phyloP scores from a whole-genome alignment of 768 basidiomycete species.

The Boletellus emodensis region DNA sequence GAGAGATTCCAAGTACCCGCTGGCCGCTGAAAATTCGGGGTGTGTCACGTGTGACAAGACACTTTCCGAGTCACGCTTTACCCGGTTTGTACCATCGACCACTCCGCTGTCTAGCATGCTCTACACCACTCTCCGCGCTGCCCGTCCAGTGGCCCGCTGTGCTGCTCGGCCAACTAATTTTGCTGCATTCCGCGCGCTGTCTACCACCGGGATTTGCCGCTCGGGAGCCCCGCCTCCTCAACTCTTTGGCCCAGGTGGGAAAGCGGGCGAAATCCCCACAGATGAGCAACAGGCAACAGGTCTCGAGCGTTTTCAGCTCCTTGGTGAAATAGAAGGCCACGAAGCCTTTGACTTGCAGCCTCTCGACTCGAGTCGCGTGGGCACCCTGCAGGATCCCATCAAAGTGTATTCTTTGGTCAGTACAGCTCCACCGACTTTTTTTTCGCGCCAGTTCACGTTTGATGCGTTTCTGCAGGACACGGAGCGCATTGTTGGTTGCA shows the following conservation, averaged over 20 bases:
- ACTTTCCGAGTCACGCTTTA: slow-evolving; percentile 22
- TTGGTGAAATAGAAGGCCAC: slow-evolving; percentile 84
- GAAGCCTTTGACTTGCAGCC: slow-evolving; percentile 88
- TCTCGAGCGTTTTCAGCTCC: slow-evolving; percentile 90
- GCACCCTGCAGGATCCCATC: slow-evolving; percentile 85
- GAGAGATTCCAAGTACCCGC: too few species aligned
- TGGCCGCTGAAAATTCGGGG: too few species aligned
- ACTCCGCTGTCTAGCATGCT: slow-evolving; percentile 21
- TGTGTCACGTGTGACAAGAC: slow-evolving; percentile 24
- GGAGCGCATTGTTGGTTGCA: slow-evolving; percentile 88
- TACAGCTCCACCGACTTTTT: background rate
- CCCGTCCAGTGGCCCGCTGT: slow-evolving; percentile 25
- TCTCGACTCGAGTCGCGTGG: slow-evolving; percentile 78
- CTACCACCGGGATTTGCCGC: slow-evolving; percentile 48
- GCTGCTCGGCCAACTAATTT: slow-evolving; percentile 19
- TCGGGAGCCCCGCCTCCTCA: slow-evolving; percentile 63
- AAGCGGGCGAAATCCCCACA: slow-evolving; percentile 72
- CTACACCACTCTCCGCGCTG: slow-evolving; percentile 23
- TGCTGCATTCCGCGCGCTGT: slow-evolving; percentile 50
- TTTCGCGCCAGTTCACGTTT: background rate
- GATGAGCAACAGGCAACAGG: slow-evolving; percentile 92
- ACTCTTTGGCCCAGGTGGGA: slow-evolving; percentile 68
- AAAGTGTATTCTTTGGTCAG: slow-evolving; percentile 83
- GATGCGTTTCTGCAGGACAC: slow-evolving; percentile 49
- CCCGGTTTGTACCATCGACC: slow-evolving; percentile 26